Percentiles rank a stretch among this genome's conserved stretches.
Conservation (phyloP, 768 basidiomycete genomes). For the Paxillus rubicundulus region DNA sequence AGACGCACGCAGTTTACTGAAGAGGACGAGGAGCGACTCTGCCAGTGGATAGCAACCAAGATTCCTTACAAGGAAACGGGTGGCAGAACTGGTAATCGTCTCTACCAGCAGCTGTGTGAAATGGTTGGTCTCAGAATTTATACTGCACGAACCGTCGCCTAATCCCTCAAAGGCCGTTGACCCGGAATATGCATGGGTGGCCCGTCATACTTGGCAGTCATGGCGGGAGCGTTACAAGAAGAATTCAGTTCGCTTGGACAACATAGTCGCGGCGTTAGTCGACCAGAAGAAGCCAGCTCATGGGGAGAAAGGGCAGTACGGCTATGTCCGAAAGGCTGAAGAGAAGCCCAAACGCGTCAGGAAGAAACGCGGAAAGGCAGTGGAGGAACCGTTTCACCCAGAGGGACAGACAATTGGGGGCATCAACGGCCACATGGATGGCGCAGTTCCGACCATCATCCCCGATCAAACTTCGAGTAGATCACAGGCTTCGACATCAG, state of each 20-base stretch:
- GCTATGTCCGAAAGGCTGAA: conserved; percentile 74
- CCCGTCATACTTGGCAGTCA: conserved; percentile 84
- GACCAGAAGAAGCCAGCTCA: conserved; percentile 63
- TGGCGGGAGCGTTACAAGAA: conserved; percentile 91
- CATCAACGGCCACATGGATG: conserved; percentile 6
- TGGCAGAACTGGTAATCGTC: conserved; percentile 75
- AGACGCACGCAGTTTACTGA: conserved; percentile 79
- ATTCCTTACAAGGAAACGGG: conserved; percentile 83
- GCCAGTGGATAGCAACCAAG: conserved; percentile 77
- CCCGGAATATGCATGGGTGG: conserved; percentile 77
- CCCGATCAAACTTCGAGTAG: conserved; percentile 18
- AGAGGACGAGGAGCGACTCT: conserved; percentile 72
- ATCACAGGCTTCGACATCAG: conserved; percentile 29
- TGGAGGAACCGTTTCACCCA: conserved; percentile 22
- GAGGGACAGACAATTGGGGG: conserved; percentile 16
- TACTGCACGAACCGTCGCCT: background rate
- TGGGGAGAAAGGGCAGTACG: conserved; percentile 81
- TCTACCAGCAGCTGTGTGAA: conserved; percentile 81
- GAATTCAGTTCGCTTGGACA: conserved; percentile 65
- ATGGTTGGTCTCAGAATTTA: conserved; percentile 42
- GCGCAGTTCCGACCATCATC: conserved; percentile 25
- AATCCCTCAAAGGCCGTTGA: conserved; percentile 47
- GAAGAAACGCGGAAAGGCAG: conserved; percentile 43
- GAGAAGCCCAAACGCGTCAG: conserved; percentile 60
- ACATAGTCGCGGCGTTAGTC: conserved; percentile 61